Conservation (phyloP, 768 basidiomycete genomes). For the Lactarius hatsudake region DNA sequence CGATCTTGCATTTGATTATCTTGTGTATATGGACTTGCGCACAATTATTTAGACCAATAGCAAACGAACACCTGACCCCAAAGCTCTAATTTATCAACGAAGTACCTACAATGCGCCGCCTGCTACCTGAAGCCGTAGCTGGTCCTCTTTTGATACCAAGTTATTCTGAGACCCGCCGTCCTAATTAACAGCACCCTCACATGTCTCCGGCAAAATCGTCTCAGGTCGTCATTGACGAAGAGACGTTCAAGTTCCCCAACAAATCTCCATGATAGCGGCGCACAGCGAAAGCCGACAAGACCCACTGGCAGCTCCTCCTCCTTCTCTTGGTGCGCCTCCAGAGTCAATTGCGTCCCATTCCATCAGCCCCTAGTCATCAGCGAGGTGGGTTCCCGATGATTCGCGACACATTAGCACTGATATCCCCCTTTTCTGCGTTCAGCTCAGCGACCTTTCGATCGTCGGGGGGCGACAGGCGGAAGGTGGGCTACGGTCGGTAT, state of each 20-base stretch:
- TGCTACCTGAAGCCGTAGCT: no score
- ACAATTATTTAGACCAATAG: no score
- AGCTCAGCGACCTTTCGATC: constrained; percentile 43
- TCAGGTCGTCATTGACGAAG: not conserved
- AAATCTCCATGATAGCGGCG: not conserved
- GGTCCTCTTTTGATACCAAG: no score
- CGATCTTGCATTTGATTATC: no score
- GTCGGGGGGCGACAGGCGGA: constrained; percentile 41
- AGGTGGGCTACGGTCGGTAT: constrained; percentile 43
- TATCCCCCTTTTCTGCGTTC: not conserved
- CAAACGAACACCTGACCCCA: no score
- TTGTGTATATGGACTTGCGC: no score
- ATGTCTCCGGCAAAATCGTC: constrained; percentile 9
- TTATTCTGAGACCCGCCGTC: no score
- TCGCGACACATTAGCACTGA: no score
- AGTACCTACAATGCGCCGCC: no score
- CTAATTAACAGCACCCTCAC: not conserved
- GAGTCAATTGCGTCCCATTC: constrained; percentile 16
- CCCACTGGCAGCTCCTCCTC: constrained; percentile 4
- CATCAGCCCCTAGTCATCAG: constrained; percentile 45
- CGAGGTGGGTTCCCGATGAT: constrained; percentile 35
- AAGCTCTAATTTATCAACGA: no score
- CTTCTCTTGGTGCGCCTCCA: constrained; percentile 12
- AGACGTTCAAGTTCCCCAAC: not conserved
- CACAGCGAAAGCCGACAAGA: constrained; percentile 6